Evolutionary conservation across 352 stramenopile genomes (phyloP), one percentile per base, ranked within the genome.

Genomic region (Globisporangium takayamanum): DNA sequence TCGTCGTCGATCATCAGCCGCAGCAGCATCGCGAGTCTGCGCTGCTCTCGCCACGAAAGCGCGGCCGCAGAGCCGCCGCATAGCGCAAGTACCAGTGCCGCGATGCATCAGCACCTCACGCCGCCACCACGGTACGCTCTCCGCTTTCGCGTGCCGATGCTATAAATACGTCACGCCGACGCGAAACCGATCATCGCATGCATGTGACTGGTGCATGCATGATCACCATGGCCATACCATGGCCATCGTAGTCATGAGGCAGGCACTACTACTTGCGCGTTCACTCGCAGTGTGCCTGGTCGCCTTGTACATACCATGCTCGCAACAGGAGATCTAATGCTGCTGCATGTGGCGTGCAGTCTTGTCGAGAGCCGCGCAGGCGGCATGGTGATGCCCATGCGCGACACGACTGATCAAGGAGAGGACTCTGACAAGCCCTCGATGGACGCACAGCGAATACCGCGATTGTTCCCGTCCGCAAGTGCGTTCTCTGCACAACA

Each of bases 271-370:
- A 14, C 16, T 14, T 44, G 8, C 8, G 39, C 39, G 39, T 45
- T 5, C 33, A 39, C 41, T 20, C 41, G 41, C 33, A 39, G 33
- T 39, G 33, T 39, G 33, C 4, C 33, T 39, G 33, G 6, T 39
- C 33, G 44, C 44, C 20, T 25, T 22, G 16, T 48, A 15, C 44
- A 48, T 48, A 22, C 20, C 20, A 26, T 18, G 18, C 7, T 28
- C 18, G 26, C 22, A 4, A 28, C 56, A 36, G 41, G 46, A 39
- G 67, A 77, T 48, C 70, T 77, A 25, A 55, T 62, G 46, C 50
- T 75, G 54, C 55, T 75, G 56, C 64, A 57, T 45, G 61, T 75
- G 48, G 70, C 62, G 22, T 72, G 61, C 57, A 66, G 70, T 36
- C 63, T 75, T 11, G 67, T 78, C 46, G 67, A 78, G 49, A 60